These are phyloP conservation scores for Closterium sp. DNA, from an alignment of 139 green algal species.

Conservation along the genomic window DNA sequence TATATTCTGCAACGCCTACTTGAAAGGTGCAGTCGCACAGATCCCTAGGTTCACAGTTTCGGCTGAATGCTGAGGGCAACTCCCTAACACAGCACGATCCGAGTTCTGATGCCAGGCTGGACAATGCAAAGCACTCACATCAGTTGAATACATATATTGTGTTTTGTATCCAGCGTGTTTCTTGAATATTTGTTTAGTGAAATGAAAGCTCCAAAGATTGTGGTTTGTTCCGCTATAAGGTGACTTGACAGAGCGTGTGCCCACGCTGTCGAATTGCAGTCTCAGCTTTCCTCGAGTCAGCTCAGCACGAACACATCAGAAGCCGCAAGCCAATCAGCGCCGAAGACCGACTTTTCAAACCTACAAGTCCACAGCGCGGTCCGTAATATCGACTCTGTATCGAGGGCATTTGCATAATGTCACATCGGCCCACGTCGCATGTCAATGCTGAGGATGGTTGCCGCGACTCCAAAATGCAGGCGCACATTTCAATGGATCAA, in stretches of 20 bases:
- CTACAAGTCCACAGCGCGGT: not conserved
- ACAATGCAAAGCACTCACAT: no score
- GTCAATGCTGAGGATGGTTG: not conserved
- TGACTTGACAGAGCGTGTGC: not conserved
- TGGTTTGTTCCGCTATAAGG: not conserved
- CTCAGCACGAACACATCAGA: not conserved
- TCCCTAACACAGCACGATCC: not conserved
- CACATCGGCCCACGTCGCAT: not conserved
- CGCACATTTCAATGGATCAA: not conserved
- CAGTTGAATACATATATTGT: no score
- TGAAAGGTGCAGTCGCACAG: not conserved
- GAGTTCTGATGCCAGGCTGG: no score
- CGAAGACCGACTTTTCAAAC: not conserved
- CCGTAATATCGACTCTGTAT: not conserved
- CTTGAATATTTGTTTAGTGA: no score
- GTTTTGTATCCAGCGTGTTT: no score
- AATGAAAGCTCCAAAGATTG: no score
- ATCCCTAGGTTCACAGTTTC: not conserved
- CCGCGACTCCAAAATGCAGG: not conserved
- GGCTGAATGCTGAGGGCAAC: no score
- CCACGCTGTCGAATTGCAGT: not conserved
- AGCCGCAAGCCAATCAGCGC: not conserved
- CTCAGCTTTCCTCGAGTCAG: not conserved
- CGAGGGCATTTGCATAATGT: not conserved
- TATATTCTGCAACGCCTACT: not conserved